Evolutionary conservation across 2,329 filamentous ascomycete genomes (phyloP).

Genomic region (Nakataea oryzae): DNA sequence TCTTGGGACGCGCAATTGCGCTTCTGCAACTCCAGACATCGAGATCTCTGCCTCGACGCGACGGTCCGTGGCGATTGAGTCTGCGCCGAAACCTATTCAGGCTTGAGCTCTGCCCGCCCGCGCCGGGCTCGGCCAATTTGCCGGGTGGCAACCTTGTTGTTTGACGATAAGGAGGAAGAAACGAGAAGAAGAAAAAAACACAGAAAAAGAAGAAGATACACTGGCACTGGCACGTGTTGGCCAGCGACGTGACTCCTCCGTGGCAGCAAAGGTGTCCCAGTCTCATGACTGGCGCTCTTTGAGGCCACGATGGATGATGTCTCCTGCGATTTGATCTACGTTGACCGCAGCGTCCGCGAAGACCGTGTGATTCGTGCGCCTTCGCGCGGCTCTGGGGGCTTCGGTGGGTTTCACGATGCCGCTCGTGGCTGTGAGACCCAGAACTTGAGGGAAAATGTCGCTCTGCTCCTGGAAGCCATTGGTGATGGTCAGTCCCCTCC

Average conservation of each 20-base stretch:
- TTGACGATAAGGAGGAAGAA: neutral
- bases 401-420: constrained; percentile 2
- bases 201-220: neutral
- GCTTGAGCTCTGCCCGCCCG: too few species aligned
- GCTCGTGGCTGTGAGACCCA: constrained; percentile 22
- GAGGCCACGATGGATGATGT: constrained; percentile 46
- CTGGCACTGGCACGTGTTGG: neutral
- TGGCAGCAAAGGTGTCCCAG: constrained; percentile 44
- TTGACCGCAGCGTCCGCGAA: constrained; percentile 40
- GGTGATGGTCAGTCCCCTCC: constrained; percentile 34
- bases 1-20: neutral
- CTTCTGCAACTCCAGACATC: neutral
- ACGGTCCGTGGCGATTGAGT: neutral
- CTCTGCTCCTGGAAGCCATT: constrained; percentile 41
- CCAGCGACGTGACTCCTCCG: neutral
- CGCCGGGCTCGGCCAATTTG: neutral
- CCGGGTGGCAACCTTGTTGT: neutral
- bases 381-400: constrained; percentile 12
- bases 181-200: neutral
- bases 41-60: neutral
- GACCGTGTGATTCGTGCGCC: constrained; percentile 29
- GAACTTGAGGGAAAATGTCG: constrained; percentile 33
- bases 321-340: constrained; percentile 49
- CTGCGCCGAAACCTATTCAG: neutral
- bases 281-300: constrained; percentile 49